Conservation (phyloP, 2,329 filamentous ascomycete species). For the Aspergillus costaricaensis region DNA sequence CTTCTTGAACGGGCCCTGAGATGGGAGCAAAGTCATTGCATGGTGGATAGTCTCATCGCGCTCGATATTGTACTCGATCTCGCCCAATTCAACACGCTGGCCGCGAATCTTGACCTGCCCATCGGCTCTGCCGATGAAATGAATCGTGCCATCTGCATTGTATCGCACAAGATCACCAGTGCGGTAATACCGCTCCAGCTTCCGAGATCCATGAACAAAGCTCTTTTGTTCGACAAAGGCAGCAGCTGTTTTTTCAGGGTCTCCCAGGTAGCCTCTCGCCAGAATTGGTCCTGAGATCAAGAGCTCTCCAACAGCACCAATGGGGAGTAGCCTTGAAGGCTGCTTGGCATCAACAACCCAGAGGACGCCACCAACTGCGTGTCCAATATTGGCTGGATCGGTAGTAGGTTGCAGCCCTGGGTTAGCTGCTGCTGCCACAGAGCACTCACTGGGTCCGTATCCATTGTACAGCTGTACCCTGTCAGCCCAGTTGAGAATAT, state of each 20-base stretch:
- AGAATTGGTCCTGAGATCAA: slow-evolving; percentile 15
- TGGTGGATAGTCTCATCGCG: slow-evolving; percentile 10
- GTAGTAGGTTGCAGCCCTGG: slow-evolving; percentile 6
- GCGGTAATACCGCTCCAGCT: slow-evolving; percentile 11
- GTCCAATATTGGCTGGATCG: slow-evolving; percentile 17
- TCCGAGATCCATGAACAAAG: slow-evolving; percentile 7
- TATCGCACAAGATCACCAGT: slow-evolving; percentile 19
- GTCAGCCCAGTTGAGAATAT: slow-evolving; percentile 13
- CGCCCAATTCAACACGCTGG: slow-evolving; percentile 19
- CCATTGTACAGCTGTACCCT: slow-evolving; percentile 32
- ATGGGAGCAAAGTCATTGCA: slow-evolving; percentile 8
- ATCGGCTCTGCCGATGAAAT: slow-evolving; percentile 17
- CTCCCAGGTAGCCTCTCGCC: slow-evolving; percentile 16
- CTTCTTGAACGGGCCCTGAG: neutral
- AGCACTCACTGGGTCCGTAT: slow-evolving; percentile 34
- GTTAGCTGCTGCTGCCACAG: slow-evolving; percentile 14
- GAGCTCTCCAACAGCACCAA: slow-evolving; percentile 19
- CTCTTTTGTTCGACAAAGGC: slow-evolving; percentile 12
- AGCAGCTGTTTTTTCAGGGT: slow-evolving; percentile 14
- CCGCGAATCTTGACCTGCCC: slow-evolving; percentile 19
- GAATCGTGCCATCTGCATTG: slow-evolving; percentile 15
- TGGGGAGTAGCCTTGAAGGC: slow-evolving; percentile 16
- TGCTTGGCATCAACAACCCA: slow-evolving; percentile 18
- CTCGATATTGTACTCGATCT: slow-evolving; percentile 16
- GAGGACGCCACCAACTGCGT: slow-evolving; percentile 11